phyloP scores from a whole-genome alignment of 768 basidiomycete species.

The Xerocomellus chrysenteron region DNA sequence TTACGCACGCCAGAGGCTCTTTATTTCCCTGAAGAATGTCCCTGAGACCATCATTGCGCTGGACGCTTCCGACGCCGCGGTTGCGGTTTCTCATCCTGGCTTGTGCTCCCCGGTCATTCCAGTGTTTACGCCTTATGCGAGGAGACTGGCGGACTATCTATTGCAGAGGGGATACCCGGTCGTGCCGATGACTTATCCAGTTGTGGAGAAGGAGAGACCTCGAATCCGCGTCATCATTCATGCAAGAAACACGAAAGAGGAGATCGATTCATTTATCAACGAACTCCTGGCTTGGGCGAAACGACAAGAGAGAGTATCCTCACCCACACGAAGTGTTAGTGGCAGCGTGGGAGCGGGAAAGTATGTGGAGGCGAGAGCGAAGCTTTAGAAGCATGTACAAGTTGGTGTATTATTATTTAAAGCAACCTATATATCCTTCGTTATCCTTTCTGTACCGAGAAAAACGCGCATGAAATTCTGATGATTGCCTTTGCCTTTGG shows the following conservation, averaged over 20 bases:
- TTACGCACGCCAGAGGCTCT: constrained; percentile 16
- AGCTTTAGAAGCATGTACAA: constrained; percentile 9
- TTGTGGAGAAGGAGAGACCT: constrained; percentile 16
- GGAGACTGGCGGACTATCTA: constrained; percentile 16
- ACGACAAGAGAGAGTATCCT: not conserved
- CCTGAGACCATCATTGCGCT: constrained; percentile 10
- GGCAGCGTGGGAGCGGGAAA: not conserved
- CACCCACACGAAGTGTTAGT: not conserved
- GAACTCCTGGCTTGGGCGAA: constrained; percentile 12
- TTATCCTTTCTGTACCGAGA: too few relatives aligned
- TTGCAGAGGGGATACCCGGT: constrained; percentile 14
- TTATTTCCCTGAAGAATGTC: not conserved
- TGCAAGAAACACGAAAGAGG: constrained; percentile 15
- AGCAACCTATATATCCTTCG: too few relatives aligned
- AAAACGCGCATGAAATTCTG: too few relatives aligned
- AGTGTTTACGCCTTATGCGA: constrained; percentile 11
- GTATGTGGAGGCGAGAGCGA: constrained; percentile 4
- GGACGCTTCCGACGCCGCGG: not conserved
- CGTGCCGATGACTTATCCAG: constrained; percentile 10
- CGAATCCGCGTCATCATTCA: constrained; percentile 20
- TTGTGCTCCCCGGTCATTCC: constrained; percentile 22
- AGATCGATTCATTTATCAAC: constrained; percentile 11
- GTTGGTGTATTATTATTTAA: not conserved
- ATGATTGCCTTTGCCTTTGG: too few relatives aligned
- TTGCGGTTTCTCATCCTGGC: not conserved